Evolutionary conservation across 1,284 basidiomycete genomes (phyloP).

Genomic region (Apiotrichum gamsii): DNA sequence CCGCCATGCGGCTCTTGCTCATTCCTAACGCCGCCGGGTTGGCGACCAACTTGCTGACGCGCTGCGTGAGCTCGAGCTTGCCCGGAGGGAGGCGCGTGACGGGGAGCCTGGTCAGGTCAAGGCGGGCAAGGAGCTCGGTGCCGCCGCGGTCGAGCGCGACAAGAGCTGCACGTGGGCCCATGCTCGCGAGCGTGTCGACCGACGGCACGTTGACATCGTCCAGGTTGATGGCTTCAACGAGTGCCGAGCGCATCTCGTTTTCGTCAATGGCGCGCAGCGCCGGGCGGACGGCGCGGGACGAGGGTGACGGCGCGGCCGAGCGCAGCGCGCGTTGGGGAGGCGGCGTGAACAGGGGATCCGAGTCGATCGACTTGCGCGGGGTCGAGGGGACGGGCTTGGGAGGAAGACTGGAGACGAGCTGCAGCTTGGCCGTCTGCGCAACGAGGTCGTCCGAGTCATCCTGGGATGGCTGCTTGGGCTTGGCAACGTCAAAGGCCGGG

Average conservation of each 20-base stretch:
- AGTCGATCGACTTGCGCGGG: too few relatives aligned
- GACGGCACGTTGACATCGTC: constrained; percentile 8
- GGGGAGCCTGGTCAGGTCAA: not conserved
- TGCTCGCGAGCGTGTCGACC: not conserved
- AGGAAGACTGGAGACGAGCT: too few relatives aligned
- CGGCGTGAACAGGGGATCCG: too few relatives aligned
- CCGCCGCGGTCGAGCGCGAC: constrained; percentile 1
- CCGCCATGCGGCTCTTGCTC: not conserved
- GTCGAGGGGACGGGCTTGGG: too few relatives aligned
- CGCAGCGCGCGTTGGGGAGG: too few relatives aligned
- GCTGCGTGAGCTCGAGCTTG: constrained; percentile 7
- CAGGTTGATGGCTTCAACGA: not conserved
- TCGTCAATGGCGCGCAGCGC: too few relatives aligned
- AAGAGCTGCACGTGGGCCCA: constrained; percentile 2
- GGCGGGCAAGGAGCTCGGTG: not conserved
- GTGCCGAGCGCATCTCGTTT: not conserved
- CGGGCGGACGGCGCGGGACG: too few relatives aligned
- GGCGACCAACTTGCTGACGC: not conserved
- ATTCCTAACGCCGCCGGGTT: not conserved
- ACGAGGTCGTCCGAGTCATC: too few relatives aligned
- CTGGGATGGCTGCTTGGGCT: too few relatives aligned
- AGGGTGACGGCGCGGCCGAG: too few relatives aligned
- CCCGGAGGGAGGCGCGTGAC: not conserved
- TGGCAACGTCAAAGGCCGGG: too few relatives aligned
- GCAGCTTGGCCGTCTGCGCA: too few relatives aligned